These are phyloP conservation scores for Suillus tomentosus DNA, from an alignment of 768 basidiomycete species.

Conservation along the genomic window DNA sequence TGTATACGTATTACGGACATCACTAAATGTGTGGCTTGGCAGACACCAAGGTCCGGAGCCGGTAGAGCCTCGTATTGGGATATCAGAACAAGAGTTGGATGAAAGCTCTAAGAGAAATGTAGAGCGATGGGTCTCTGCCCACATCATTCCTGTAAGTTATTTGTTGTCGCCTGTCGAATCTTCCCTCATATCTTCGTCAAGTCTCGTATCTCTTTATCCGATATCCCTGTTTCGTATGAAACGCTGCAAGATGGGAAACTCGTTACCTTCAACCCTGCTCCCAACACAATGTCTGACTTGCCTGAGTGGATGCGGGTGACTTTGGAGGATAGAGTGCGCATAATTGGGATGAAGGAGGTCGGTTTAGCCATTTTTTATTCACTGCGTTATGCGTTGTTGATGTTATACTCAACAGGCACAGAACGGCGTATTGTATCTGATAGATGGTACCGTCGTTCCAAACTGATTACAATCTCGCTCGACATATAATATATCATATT, in stretches of 20 bases:
- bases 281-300: constrained; percentile 32
- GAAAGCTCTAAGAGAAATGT: constrained; percentile 63
- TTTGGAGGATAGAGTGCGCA: constrained; percentile 55
- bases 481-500: background rate
- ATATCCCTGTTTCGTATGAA: constrained; percentile 41
- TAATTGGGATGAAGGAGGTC: constrained; percentile 67
- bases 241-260: constrained; percentile 64
- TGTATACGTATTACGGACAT: background rate
- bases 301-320: constrained; percentile 62
- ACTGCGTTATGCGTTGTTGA: constrained; percentile 6
- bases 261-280: constrained; percentile 50
- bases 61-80: constrained; percentile 46
- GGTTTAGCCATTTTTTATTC: constrained; percentile 11
- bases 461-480: background rate
- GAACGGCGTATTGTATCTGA: constrained; percentile 16
- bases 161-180: background rate
- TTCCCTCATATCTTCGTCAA: constrained; percentile 16
- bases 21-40: constrained; percentile 1
- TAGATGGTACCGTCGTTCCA: background rate
- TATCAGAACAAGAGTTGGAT: constrained; percentile 71
- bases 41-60: constrained; percentile 62
- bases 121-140: constrained; percentile 77
- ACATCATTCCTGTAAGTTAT: constrained; percentile 71
- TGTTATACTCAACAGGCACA: constrained; percentile 32
- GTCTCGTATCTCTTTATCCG: constrained; percentile 48